phyloP scores from a whole-genome alignment of 2,329 filamentous ascomycete species.

The Endoconidiophora laricicola region DNA sequence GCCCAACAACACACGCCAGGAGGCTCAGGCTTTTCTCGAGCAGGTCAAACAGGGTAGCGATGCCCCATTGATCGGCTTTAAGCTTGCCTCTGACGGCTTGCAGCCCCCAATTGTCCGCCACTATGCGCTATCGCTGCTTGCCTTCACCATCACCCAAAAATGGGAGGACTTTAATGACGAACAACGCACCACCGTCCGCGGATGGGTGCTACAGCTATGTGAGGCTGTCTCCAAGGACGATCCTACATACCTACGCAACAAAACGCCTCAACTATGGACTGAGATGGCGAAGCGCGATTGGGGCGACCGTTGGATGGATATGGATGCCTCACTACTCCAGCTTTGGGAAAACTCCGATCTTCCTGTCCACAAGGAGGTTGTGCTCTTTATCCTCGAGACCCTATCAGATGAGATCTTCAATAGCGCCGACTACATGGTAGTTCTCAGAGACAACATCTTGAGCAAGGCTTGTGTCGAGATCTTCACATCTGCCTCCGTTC shows the following conservation, averaged over 20 bases:
- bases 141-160: conserved; percentile 73
- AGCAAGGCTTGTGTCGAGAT: conserved; percentile 88
- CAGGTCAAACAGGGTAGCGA: conserved; percentile 62
- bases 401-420: conserved; percentile 90
- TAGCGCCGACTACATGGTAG: conserved; percentile 73
- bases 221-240: conserved; percentile 54
- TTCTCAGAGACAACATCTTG: conserved; percentile 64
- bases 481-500: conserved; percentile 63
- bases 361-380: conserved; percentile 60
- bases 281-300: conserved; percentile 87
- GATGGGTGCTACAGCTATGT: conserved; percentile 66
- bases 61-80: conserved; percentile 72
- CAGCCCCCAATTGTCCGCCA: conserved; percentile 76
- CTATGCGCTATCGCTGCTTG: conserved; percentile 82
- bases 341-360: conserved; percentile 61
- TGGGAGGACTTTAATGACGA: conserved; percentile 58
- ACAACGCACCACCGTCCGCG: conserved; percentile 51
- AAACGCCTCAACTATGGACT: conserved; percentile 86
- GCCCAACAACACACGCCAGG: conserved; percentile 61
- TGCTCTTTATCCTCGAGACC: conserved; percentile 75
- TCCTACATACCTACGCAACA: conserved; percentile 74
- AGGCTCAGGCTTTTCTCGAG: conserved; percentile 77
- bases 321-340: conserved; percentile 69
- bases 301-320: conserved; percentile 85
- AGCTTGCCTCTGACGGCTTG: conserved; percentile 56